phyloP scores from a whole-genome alignment of 2,329 filamentous ascomycete species.

The Cercospora sp. region DNA sequence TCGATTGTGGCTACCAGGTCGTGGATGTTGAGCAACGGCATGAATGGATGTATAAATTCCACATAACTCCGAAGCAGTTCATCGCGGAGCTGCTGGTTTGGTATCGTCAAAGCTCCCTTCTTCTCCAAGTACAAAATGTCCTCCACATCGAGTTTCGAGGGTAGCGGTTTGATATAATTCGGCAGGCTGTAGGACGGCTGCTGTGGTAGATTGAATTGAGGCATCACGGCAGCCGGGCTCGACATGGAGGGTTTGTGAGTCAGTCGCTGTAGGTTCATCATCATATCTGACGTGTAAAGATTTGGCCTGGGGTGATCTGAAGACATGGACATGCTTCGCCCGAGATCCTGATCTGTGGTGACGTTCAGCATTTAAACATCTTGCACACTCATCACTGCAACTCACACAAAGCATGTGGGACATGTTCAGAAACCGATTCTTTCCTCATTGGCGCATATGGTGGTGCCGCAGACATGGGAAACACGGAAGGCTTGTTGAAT shows the following conservation, averaged over 20 bases:
- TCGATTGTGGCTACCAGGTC: constrained; percentile 63
- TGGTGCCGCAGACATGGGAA: constrained; percentile 37
- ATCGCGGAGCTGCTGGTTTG: constrained; percentile 68
- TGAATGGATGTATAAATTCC: constrained; percentile 90
- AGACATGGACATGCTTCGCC: constrained; percentile 27
- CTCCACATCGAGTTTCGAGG: constrained; percentile 72
- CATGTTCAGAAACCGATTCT: constrained; percentile 46
- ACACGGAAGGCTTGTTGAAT: constrained; percentile 27
- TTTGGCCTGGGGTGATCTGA: constrained; percentile 24
- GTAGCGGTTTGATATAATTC: constrained; percentile 76
- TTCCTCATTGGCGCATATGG: constrained; percentile 36
- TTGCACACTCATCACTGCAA: constrained; percentile 27
- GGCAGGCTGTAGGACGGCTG: constrained; percentile 50
- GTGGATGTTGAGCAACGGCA: constrained; percentile 76
- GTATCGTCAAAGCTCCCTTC: constrained; percentile 82
- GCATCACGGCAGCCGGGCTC: constrained; percentile 29
- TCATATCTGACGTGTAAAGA: constrained; percentile 34
- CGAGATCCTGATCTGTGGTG: constrained; percentile 35
- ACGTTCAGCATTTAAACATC: constrained; percentile 12
- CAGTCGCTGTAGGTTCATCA: constrained; percentile 35
- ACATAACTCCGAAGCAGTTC: constrained; percentile 80
- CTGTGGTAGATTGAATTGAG: constrained; percentile 30
- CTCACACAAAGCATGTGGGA: constrained; percentile 65
- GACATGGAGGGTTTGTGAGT: constrained; percentile 31
- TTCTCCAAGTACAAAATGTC: constrained; percentile 79